Evolutionary conservation across 805 yeast species (phyloP), one percentile per base, ranked within the genome.

Genomic region (Scheffersomyces lignosus): DNA sequence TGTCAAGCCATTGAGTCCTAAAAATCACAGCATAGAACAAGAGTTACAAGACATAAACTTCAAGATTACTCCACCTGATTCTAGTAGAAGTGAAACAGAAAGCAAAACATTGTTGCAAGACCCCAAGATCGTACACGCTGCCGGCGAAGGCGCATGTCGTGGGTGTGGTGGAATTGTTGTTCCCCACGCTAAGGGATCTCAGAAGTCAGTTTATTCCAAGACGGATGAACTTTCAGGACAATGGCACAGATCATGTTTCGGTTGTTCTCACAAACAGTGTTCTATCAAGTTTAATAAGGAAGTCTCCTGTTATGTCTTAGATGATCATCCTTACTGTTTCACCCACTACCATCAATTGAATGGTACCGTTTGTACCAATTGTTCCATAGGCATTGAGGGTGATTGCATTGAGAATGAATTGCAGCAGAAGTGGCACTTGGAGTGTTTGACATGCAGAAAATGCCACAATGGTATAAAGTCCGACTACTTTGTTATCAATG

Each of bases 161-260:
- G 70, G 75, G 23, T 91, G 98, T 64, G 58, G 62, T 4, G 42
- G 58, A 30, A 67, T 61, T n/a, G 80, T 90, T 20, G 44, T 47
- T 1, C 71, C 79, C 1, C 26, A 43, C 4, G 62, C 60, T 2
- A 58, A 43, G 29, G 73, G 74, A 1, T 24, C 52, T 5, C 48
- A 57, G 17, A 87, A 83, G 52, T 72, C 93, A 0, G 84, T 91
- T 14, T 84, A 81, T 62, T 87, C 96, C n/a, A 84, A 81, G 48
- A 86, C 85, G 37, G 85, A 82, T n/a, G 89, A 82, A 52, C 64
- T 85, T 31, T 76, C 87, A 1, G 98, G 97, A 0, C 91, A 89
- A 56, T 93, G 98, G 98, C 99, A 93, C 56, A 73, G 95, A 27
- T 62, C 71, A 12, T 93, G 99, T 57, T 91, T 93, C 68, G 66